Evolutionary conservation across 306 rosid species (phyloP).

Genomic region (Begonia loranthoides): DNA sequence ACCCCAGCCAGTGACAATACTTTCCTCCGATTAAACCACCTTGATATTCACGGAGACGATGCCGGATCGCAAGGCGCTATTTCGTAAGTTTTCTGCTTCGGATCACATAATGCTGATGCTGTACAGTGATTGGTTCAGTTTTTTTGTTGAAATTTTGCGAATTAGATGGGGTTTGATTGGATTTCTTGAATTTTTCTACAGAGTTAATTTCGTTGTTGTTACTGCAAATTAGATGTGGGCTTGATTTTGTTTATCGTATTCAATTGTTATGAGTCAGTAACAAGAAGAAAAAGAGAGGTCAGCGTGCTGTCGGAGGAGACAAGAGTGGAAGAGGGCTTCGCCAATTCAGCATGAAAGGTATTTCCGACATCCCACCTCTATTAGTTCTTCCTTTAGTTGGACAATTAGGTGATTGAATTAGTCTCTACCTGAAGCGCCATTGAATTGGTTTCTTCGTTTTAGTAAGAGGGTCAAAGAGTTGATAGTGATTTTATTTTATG

Average conservation of each 20-base stretch:
- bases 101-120: not conserved
- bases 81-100: constrained; percentile 33
- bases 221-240: not conserved
- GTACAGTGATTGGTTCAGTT: not conserved
- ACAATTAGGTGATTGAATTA: not conserved
- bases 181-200: not conserved
- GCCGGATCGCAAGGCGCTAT: constrained; percentile 67
- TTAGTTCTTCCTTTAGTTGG: not conserved
- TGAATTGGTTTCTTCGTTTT: not conserved
- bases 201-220: not conserved
- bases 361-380: constrained; percentile 10
- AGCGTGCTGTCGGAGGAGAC: constrained; percentile 85
- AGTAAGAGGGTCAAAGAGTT: not conserved
- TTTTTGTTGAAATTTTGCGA: not conserved
- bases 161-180: constrained; percentile 3
- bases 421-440: not conserved
- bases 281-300: constrained; percentile 96
- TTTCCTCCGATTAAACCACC: constrained; percentile 45
- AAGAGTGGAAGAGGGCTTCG: constrained; percentile 98
- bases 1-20: constrained; percentile 62
- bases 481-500: constrained; percentile 8
- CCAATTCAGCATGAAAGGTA: constrained; percentile 98
- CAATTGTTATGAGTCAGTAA: constrained; percentile 24
- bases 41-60: constrained; percentile 70
- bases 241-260: not conserved